Evolutionary conservation across 2,329 filamentous ascomycete species (phyloP), one percentile per base, ranked within the genome.

Genomic region (Mycosphaerella sp.): DNA sequence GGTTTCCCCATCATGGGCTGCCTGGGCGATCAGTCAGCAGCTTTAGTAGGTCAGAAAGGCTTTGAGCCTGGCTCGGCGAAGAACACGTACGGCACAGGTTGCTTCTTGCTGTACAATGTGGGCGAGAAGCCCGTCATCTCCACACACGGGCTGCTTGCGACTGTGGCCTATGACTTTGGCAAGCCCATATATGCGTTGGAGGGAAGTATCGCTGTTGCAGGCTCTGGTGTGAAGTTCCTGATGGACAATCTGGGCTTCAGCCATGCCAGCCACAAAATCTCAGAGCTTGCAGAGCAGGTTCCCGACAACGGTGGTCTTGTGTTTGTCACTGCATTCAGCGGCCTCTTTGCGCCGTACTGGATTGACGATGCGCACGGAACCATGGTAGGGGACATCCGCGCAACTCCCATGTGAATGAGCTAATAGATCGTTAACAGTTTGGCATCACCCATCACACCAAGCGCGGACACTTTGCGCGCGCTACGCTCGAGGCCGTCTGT

Each of bases 321-420:
- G 14, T 78, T 95, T 64, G 90, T 95, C 56, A 95, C 90, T 2
- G 90, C 90, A 1, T 95, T 95, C 69, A 90, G 86, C 70, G 90
- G 90, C 51, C 79, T 95, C 2, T 95, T 95, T 68, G 90, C 90
- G 1, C 90, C 90, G 0, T 95, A 95, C 72, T 95, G 90, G 90
- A 92, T 95, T 58, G 89, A 95, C 67, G 88, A 95, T 72, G 89
- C 89, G 17, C 86, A 90, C 69, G 90, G 90, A 55, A 95, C 90
- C 4, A 82, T 93, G 53, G 48, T 51, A 51, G 3, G 48, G 14
- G 21, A 17, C 14, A n/a, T 17, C 34, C 6, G 11, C 6, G 11
- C 21, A 29, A 10, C 8, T 29, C 2, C 12, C 14, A 34, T 3
- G 6, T 14, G 32, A n/a, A 14, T 43, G 10, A 9, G 32, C 54